These are phyloP conservation scores for Penicillium lagena DNA, from an alignment of 495 filamentous ascomycete genomes.

Conservation along the genomic window DNA sequence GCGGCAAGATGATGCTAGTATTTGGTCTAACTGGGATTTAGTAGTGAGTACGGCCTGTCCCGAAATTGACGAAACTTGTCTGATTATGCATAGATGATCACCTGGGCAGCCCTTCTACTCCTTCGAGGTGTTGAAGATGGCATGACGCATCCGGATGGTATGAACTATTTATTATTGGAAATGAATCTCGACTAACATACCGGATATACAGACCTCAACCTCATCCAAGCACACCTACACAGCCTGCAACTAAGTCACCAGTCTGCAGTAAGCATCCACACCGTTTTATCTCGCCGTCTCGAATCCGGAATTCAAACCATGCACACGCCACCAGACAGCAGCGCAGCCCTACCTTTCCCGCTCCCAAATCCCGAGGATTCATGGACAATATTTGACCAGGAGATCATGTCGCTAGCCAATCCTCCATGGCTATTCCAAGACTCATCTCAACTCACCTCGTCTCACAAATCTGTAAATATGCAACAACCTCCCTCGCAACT, in stretches of 20 bases:
- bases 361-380: conserved; percentile 17
- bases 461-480: conserved; percentile 1
- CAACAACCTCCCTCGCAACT: not conserved
- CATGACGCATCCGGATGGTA: conserved; percentile 32
- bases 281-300: conserved; percentile 23
- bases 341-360: conserved; percentile 16
- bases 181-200: too few species aligned
- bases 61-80: not conserved
- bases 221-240: conserved; percentile 29
- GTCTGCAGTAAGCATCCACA: conserved; percentile 26
- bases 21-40: conserved; percentile 40
- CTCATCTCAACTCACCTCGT: conserved; percentile 1
- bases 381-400: conserved; percentile 36
- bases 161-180: not conserved
- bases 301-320: conserved; percentile 32
- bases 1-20: conserved; percentile 30
- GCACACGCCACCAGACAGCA: conserved; percentile 29
- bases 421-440: conserved; percentile 25
- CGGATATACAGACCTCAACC: conserved; percentile 19
- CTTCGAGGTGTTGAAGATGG: conserved; percentile 35
- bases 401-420: conserved; percentile 28
- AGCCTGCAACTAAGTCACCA: conserved; percentile 23
- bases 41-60: conserved; percentile 12
- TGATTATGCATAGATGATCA: conserved; percentile 27
- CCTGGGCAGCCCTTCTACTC: conserved; percentile 33